Evolutionary conservation across 805 yeast species (phyloP).

Genomic region (Komagataella ulmi): DNA sequence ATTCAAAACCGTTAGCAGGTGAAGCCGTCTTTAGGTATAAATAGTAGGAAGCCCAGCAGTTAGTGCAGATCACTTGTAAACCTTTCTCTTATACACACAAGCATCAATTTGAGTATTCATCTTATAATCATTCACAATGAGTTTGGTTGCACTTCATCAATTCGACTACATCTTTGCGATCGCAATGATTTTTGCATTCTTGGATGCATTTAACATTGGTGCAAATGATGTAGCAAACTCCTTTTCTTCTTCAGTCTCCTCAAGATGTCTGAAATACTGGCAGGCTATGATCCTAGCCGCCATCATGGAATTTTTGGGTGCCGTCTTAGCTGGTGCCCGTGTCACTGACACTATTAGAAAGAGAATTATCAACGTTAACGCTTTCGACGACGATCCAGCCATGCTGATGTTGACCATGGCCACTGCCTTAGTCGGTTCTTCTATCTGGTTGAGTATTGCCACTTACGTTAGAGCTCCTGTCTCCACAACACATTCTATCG

Average conservation of each 20-base stretch:
- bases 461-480: conserved; percentile 65
- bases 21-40: background rate
- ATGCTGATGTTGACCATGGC: conserved; percentile 67
- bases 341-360: conserved; percentile 63
- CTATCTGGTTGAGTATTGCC: conserved; percentile 57
- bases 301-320: conserved; percentile 62
- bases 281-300: conserved; percentile 69
- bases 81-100: background rate
- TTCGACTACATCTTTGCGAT: conserved; percentile 63
- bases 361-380: conserved; percentile 40
- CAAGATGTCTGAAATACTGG: conserved; percentile 55
- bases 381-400: conserved; percentile 43
- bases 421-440: conserved; percentile 63
- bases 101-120: background rate
- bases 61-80: background rate
- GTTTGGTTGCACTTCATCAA: conserved; percentile 24
- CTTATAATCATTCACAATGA: background rate
- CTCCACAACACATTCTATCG: conserved; percentile 69
- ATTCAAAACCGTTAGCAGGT: background rate
- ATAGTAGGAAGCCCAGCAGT: background rate
- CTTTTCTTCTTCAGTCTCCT: conserved; percentile 61
- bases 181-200: conserved; percentile 55
- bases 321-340: conserved; percentile 59
- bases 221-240: conserved; percentile 79
- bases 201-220: conserved; percentile 72